These are phyloP conservation scores for Chrysoporthe austroafricana DNA, from an alignment of 2,329 filamentous ascomycete genomes.

Conservation along the genomic window DNA sequence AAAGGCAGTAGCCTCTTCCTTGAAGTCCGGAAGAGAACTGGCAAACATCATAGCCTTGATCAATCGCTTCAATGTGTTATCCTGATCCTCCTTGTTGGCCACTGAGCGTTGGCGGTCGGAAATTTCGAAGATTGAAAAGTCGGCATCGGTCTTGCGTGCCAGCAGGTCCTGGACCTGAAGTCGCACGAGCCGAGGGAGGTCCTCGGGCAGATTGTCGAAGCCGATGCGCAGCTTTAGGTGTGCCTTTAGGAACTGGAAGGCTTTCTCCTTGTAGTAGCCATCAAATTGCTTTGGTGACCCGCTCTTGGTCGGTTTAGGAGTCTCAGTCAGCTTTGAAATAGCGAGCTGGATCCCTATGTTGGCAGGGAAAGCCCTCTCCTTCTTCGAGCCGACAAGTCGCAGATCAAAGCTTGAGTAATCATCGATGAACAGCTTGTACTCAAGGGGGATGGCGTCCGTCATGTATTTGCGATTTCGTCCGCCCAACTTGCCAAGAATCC, in stretches of 20 bases:
- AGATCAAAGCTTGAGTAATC: constrained; percentile 87
- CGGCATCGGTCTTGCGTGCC: constrained; percentile 70
- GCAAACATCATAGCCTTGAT: constrained; percentile 89
- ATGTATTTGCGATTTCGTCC: constrained; percentile 95
- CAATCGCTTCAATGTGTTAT: constrained; percentile 80
- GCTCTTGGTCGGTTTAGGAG: constrained; percentile 64
- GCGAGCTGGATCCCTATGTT: constrained; percentile 87
- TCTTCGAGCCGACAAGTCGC: constrained; percentile 84
- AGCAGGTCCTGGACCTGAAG: constrained; percentile 87
- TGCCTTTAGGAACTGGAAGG: constrained; percentile 82
- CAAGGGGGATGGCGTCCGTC: constrained; percentile 82
- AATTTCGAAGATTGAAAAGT: constrained; percentile 71
- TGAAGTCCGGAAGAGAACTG: constrained; percentile 79
- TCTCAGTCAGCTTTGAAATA: constrained; percentile 83
- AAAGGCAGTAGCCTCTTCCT: constrained; percentile 74
- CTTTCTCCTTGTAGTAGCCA: constrained; percentile 89
- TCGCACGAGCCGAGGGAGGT: constrained; percentile 81
- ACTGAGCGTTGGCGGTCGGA: constrained; percentile 83
- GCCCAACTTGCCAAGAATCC: constrained; percentile 94
- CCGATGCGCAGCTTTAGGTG: constrained; percentile 92
- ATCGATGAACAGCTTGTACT: constrained; percentile 84
- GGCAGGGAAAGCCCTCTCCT: constrained; percentile 84
- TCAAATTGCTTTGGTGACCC: constrained; percentile 66
- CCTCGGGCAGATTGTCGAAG: constrained; percentile 84
- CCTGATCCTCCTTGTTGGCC: constrained; percentile 83